Evolutionary conservation across 2,329 filamentous ascomycete genomes (phyloP).

Genomic region (Fusarium neocosmosporiellum): DNA sequence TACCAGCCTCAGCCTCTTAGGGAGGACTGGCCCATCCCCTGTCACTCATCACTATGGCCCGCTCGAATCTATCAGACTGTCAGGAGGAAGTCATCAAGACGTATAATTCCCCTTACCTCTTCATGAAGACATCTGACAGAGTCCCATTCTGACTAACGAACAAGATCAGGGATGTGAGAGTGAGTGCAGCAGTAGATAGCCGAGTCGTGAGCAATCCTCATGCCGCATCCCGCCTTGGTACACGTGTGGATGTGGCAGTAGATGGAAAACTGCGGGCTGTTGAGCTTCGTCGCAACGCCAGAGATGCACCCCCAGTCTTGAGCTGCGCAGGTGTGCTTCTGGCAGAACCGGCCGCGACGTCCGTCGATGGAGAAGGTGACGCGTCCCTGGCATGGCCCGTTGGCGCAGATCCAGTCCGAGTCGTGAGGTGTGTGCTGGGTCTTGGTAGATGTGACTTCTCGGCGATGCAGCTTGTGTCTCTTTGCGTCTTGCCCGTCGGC

Average conservation of each 20-base stretch:
- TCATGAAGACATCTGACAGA: not conserved
- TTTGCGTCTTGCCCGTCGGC: not conserved
- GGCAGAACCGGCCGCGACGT: constrained; percentile 24
- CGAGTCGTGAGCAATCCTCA: not conserved
- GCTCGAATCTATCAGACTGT: not conserved
- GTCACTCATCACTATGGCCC: not conserved
- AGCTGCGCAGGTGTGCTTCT: constrained; percentile 32
- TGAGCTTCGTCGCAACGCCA: constrained; percentile 1
- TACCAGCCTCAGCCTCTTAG: not conserved
- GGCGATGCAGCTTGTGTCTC: not conserved
- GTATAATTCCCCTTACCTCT: not conserved
- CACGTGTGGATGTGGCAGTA: constrained; percentile 28
- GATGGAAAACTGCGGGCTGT: not conserved
- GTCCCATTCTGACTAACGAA: not conserved
- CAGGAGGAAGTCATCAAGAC: not conserved
- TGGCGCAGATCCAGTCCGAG: constrained; percentile 6
- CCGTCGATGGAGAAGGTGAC: not conserved
- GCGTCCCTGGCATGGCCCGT: not conserved
- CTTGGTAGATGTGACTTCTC: not conserved
- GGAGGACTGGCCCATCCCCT: not conserved
- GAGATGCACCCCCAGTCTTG: constrained; percentile 20
- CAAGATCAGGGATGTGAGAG: not conserved
- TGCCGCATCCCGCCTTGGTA: not conserved
- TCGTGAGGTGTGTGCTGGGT: not conserved
- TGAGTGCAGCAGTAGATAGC: not conserved